These are phyloP conservation scores for Grosmannia huntii DNA, from an alignment of 2,329 filamentous ascomycete genomes.

Conservation along the genomic window DNA sequence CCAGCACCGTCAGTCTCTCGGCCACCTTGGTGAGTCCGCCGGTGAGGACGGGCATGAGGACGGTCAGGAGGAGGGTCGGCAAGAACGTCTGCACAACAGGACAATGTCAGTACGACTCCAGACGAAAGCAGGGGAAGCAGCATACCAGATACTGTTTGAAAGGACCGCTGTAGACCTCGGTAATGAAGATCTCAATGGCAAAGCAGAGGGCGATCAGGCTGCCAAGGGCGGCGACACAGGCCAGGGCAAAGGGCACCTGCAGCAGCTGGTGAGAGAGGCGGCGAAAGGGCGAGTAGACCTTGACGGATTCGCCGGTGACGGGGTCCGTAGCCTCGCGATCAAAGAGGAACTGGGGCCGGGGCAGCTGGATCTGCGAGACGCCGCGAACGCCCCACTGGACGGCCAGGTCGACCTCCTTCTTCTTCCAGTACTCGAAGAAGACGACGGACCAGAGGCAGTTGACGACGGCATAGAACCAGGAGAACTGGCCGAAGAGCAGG, in stretches of 20 bases:
- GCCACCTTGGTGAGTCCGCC: constrained; percentile 65
- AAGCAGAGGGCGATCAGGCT: constrained; percentile 78
- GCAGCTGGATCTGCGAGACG: constrained; percentile 53
- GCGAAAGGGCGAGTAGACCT: constrained; percentile 63
- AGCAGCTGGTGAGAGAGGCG: constrained; percentile 65
- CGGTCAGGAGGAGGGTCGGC: constrained; percentile 77
- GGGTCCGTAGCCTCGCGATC: constrained; percentile 67
- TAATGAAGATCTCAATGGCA: constrained; percentile 89
- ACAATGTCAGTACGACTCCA: too few species aligned
- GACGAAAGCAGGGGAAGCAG: neutral
- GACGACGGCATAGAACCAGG: constrained; percentile 52
- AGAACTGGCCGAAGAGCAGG: constrained; percentile 57
- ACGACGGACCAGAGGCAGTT: constrained; percentile 59
- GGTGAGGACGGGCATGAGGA: constrained; percentile 66
- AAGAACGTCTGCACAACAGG: constrained; percentile 64
- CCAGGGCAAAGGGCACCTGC: constrained; percentile 72
- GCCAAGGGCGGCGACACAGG: constrained; percentile 60
- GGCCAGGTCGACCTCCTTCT: constrained; percentile 57
- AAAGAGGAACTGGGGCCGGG: constrained; percentile 60
- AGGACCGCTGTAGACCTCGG: constrained; percentile 81
- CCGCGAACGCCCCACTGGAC: constrained; percentile 62
- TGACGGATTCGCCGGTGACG: constrained; percentile 66
- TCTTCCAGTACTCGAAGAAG: constrained; percentile 72
- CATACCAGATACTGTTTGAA: constrained; percentile 72
- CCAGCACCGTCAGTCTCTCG: constrained; percentile 62